A percentile compares a stretch with the other conserved stretches of the same genome.
Conservation (phyloP, 768 basidiomycete genomes). For the Panaeolus cyanescens region DNA sequence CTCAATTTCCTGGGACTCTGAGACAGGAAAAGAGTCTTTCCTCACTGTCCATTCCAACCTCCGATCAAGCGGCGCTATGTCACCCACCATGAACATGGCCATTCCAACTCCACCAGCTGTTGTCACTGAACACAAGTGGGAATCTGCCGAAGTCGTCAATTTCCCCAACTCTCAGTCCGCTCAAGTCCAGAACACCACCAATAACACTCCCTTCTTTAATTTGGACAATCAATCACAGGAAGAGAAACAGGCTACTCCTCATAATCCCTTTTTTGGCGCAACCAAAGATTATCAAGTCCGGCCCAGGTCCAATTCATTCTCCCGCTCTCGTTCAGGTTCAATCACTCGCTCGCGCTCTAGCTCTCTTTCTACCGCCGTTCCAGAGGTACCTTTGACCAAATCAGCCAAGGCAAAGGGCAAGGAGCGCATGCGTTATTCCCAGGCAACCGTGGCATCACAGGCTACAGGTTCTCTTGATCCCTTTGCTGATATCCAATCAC, state of each 20-base stretch:
- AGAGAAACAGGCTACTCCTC: slow-evolving; percentile 35
- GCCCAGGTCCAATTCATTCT: slow-evolving; percentile 42
- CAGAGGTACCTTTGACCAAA: slow-evolving; percentile 17
- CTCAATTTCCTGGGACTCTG: slow-evolving; percentile 57
- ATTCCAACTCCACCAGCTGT: slow-evolving; percentile 65
- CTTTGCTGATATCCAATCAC: slow-evolving; percentile 41
- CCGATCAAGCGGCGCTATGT: slow-evolving; percentile 41
- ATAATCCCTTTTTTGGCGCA: slow-evolving; percentile 46
- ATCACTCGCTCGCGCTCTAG: slow-evolving; percentile 7
- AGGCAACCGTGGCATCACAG: not conserved
- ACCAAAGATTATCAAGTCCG: slow-evolving; percentile 23
- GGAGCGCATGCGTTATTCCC: slow-evolving; percentile 29
- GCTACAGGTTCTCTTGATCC: slow-evolving; percentile 27
- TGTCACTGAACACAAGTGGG: slow-evolving; percentile 60
- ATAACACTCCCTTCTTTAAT: slow-evolving; percentile 30
- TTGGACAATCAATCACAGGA: slow-evolving; percentile 8
- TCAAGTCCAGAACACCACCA: slow-evolving; percentile 25
- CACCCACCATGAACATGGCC: slow-evolving; percentile 51
- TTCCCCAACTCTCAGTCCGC: slow-evolving; percentile 34
- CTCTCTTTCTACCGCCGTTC: slow-evolving; percentile 8
- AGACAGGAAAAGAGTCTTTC: slow-evolving; percentile 50
- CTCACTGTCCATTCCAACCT: slow-evolving; percentile 47
- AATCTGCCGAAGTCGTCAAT: slow-evolving; percentile 66
- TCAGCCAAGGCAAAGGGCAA: slow-evolving; percentile 40
- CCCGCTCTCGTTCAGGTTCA: slow-evolving; percentile 4